Evolutionary conservation across 495 filamentous ascomycete genomes (phyloP), one percentile per base, ranked within the genome.

Genomic region (Aspergillus hancockii): DNA sequence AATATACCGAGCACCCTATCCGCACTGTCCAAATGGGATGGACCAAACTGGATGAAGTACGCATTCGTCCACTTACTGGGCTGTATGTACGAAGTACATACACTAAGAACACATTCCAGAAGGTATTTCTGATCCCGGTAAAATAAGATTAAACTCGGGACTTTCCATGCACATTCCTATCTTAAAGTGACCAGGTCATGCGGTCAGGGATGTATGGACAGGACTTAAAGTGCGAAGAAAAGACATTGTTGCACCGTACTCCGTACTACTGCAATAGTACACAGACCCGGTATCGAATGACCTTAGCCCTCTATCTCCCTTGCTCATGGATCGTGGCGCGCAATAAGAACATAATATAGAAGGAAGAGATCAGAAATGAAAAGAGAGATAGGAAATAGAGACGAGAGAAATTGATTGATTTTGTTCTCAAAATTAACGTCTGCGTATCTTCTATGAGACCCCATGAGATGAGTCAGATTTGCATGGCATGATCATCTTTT

Each of bases 381-480:
- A 50, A 47, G 28, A 25, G 41, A 38, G 3, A 8, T 18, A 45
- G n/a, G 14, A 18, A 4, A 2, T 28, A 28, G 25, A 28, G 25
- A 28, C 25, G 7, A 43, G 19, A 47, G 13, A 4, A 47, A 55
- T 53, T 40, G 8, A 30, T 47, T 40, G 22, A 16, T 19, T 55
- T n/a, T 47, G 22, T 52, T 52, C 25, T 52, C 49, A 14, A 41
- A 41, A 8, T 1, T 21, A 22, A 47, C 23, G 40, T 6, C 3
- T 47, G 25, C 7, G 23, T 23, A n/a, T 53, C n/a, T 16, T 22
- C 9, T 36, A 19, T 41, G 6, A 23, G 43, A 18, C 4, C 36
- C 55, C 9, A 18, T 43, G 36, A 46, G 57, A 57, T 54, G 57
- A 56, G 56, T 59, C 49, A 57, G 41, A 49, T 57, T 45, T 34